Evolutionary conservation across 495 filamentous ascomycete genomes (phyloP).

Genomic region (Xylaria sp.): DNA sequence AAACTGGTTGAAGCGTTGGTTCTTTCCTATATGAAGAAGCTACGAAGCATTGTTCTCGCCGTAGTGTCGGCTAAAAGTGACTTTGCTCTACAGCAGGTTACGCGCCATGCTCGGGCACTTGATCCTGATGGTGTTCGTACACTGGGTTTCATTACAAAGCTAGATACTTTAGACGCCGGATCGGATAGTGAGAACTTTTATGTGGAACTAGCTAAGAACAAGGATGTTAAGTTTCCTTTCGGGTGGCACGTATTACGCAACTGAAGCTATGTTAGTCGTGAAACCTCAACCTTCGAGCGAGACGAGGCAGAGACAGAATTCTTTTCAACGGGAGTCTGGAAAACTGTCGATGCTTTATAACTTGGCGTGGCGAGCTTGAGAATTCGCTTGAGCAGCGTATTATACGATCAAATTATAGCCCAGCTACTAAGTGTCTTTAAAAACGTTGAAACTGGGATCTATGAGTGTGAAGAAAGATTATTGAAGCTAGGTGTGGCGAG

Average conservation of each 20-base stretch:
- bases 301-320: conserved; percentile 51
- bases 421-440: conserved; percentile 41
- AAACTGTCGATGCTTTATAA: conserved; percentile 25
- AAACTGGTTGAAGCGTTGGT: conserved; percentile 60
- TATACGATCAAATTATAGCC: conserved; percentile 40
- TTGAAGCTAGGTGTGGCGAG: conserved; percentile 36
- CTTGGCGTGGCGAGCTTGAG: conserved; percentile 29
- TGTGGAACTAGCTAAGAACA: conserved; percentile 63
- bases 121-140: conserved; percentile 78
- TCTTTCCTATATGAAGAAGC: conserved; percentile 65
- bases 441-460: conserved; percentile 36
- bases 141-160: conserved; percentile 87
- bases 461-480: conserved; percentile 33
- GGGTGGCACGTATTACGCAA: conserved; percentile 79
- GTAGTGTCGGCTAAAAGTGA: conserved; percentile 71
- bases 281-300: conserved; percentile 36
- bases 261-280: conserved; percentile 35
- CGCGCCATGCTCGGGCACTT: conserved; percentile 75
- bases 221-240: conserved; percentile 65
- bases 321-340: conserved; percentile 55
- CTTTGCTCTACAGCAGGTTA: conserved; percentile 66
- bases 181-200: conserved; percentile 59
- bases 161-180: conserved; percentile 62
- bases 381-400: conserved; percentile 38
- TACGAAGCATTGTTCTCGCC: conserved; percentile 67